Evolutionary conservation across 2,329 filamentous ascomycete genomes (phyloP).

Genomic region (Colletotrichum aenigma): DNA sequence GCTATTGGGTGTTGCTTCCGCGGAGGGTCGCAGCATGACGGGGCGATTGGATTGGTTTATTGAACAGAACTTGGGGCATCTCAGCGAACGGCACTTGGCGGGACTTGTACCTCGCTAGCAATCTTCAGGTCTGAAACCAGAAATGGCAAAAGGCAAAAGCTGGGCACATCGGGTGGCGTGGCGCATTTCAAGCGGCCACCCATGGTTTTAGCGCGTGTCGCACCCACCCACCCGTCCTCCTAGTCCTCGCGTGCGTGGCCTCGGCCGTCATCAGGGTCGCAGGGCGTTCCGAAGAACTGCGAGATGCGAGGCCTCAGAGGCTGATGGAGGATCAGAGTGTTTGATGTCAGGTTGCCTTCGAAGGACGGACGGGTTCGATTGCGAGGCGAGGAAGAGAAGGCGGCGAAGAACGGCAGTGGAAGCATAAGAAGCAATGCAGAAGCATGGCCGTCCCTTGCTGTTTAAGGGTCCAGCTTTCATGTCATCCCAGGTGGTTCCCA

Average conservation of each 20-base stretch:
- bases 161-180: slow-evolving; percentile 9
- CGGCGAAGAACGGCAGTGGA: neutral
- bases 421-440: neutral
- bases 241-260: neutral
- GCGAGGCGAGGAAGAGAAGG: neutral
- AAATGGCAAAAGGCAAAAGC: slow-evolving; percentile 5
- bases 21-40: neutral
- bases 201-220: slow-evolving; percentile 11
- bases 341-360: neutral
- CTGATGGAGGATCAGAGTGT: neutral
- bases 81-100: neutral
- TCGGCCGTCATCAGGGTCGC: neutral
- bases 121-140: slow-evolving; percentile 16
- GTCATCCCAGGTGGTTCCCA: slow-evolving; percentile 6
- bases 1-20: neutral
- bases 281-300: neutral
- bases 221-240: slow-evolving; percentile 1
- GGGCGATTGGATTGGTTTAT: neutral
- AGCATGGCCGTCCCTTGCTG: slow-evolving; percentile 4
- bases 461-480: slow-evolving; percentile 2
- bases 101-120: neutral
- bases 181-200: slow-evolving; percentile 14
- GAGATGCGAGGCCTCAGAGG: neutral
- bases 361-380: neutral
- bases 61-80: neutral